Evolutionary conservation across 2,329 filamentous ascomycete species (phyloP).

Genomic region (Verticillium zaregamsianum): DNA sequence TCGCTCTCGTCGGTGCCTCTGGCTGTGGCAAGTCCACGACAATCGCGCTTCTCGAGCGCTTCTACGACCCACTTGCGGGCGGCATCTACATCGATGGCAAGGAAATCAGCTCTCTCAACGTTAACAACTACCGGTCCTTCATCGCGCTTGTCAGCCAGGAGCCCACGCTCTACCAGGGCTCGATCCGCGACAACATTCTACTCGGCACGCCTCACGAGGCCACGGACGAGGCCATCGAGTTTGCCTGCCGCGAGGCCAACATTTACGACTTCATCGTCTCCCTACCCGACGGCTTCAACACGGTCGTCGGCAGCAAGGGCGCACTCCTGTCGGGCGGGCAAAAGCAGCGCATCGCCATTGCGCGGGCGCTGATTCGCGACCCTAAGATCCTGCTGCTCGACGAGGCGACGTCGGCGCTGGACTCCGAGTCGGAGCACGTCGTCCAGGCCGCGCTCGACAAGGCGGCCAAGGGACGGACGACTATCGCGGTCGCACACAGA

Average conservation of each 20-base stretch:
- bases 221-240: slow-evolving; percentile 66
- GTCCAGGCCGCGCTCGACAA: slow-evolving; percentile 78
- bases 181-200: slow-evolving; percentile 84
- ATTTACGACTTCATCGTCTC: slow-evolving; percentile 91
- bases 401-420: slow-evolving; percentile 75
- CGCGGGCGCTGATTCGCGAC: slow-evolving; percentile 83
- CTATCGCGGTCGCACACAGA: slow-evolving; percentile 90
- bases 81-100: slow-evolving; percentile 77
- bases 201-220: slow-evolving; percentile 68
- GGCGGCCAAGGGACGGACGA: slow-evolving; percentile 80
- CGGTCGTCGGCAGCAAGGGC: slow-evolving; percentile 82
- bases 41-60: slow-evolving; percentile 86
- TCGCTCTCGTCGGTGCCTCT: slow-evolving; percentile 88
- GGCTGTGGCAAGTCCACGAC: slow-evolving; percentile 95
- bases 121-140: slow-evolving; percentile 79
- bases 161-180: slow-evolving; percentile 90
- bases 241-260: slow-evolving; percentile 84
- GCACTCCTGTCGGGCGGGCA: slow-evolving; percentile 83
- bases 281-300: slow-evolving; percentile 80
- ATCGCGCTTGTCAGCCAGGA: slow-evolving; percentile 91
- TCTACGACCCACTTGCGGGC: slow-evolving; percentile 84
- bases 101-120: slow-evolving; percentile 75
- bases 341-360: slow-evolving; percentile 92
- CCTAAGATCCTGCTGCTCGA: slow-evolving; percentile 83
- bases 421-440: slow-evolving; percentile 72